Evolutionary conservation across 1,284 basidiomycete genomes (phyloP), one percentile per base, ranked within the genome.

Genomic region (Puccinia hordei): DNA sequence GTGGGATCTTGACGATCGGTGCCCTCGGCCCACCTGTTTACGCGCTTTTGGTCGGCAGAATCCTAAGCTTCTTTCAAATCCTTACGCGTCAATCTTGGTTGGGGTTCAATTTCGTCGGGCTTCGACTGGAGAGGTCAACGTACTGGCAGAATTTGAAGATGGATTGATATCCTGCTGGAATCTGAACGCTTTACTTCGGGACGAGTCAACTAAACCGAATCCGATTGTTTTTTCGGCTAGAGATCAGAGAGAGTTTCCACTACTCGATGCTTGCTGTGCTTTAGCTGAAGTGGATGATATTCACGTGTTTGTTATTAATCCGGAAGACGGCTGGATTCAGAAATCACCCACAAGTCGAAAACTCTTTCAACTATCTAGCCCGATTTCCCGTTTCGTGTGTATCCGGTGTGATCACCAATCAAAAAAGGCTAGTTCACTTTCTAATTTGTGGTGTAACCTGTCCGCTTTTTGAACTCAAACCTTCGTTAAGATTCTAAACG

Each of bases 11-110:
- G 63, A 66, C 24, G 63, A 41, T 44, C 33, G 63, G 17, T 1
- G 41, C 2, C 1, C 22, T 13, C 63, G 35, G 41, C 63, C 63
- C 1, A 66, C 41, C 38, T 66, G 63, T 46, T 66, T 66, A 66
- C 63, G 63, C 24, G 63, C 63, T 0, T 66, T 66, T 44, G 63
- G 63, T n/a, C 33, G 63, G n/a, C 63, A 66, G 41, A 66, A 66
- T 33, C 63, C 63, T n/a, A 22, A 22, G n/a, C 27, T 66, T 27
- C n/a, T 66, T 46, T 41, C 63, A 22, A 46, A 66, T 66, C 63
- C 63, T 17, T 66, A 66, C 30, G 27, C 63, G 6, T 41, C 63
- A 41, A 13, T 66, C 35, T 66, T 66, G 41, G 38, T 66, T 41
- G 63, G 22, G 9, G 41, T 46, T 46, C 63, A 66, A n/a, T 46